phyloP scores from a whole-genome alignment of 2,329 filamentous ascomycete species.

The Nemania diffusa region DNA sequence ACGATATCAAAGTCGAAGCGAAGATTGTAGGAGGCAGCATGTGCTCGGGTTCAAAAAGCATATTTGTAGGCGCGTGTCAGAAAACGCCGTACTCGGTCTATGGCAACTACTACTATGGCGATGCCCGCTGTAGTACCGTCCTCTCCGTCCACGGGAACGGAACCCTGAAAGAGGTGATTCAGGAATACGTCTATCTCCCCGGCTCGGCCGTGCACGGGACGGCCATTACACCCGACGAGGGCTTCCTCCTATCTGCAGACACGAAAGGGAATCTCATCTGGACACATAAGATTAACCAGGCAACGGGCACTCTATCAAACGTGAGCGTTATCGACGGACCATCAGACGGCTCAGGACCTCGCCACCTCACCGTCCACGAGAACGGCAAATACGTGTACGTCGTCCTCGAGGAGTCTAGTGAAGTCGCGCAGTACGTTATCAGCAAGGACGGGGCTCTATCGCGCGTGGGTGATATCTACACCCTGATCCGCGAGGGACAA shows the following conservation, averaged over 20 bases:
- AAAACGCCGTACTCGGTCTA: constrained; percentile 45
- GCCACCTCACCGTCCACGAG: constrained; percentile 45
- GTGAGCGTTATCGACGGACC: constrained; percentile 34
- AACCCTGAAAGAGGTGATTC: constrained; percentile 53
- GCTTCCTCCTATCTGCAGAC: constrained; percentile 60
- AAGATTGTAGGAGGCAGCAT: constrained; percentile 33
- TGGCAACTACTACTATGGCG: constrained; percentile 45
- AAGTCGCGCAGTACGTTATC: constrained; percentile 41
- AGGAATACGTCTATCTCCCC: constrained; percentile 57
- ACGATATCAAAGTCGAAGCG: constrained; percentile 37
- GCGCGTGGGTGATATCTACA: constrained; percentile 30
- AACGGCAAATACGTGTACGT: constrained; percentile 44
- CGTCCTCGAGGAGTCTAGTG: constrained; percentile 44
- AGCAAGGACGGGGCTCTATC: constrained; percentile 28
- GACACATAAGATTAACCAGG: constrained; percentile 44
- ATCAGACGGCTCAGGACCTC: constrained; percentile 39
- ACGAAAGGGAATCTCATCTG: constrained; percentile 57
- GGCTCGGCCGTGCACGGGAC: constrained; percentile 60
- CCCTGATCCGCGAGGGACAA: constrained; percentile 41
- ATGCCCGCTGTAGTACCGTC: constrained; percentile 44
- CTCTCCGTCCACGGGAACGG: constrained; percentile 57
- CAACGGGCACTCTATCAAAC: constrained; percentile 35
- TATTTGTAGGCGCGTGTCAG: constrained; percentile 42
- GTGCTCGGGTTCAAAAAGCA: constrained; percentile 41
- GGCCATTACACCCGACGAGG: constrained; percentile 57